Evolutionary conservation across 2,329 filamentous ascomycete genomes (phyloP).

Genomic region (Aspergillus sp.): DNA sequence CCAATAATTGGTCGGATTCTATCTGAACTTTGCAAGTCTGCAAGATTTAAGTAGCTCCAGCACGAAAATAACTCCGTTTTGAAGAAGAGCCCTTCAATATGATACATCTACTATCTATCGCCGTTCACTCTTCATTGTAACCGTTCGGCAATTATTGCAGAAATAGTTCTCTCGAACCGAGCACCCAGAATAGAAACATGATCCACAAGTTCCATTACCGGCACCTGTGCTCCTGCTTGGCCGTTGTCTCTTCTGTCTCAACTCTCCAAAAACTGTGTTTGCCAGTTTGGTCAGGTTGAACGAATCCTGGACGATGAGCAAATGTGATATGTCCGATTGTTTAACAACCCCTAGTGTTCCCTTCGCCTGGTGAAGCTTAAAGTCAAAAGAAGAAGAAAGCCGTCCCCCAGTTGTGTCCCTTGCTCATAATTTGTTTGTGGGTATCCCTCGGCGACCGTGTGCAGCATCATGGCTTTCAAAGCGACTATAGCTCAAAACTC

Average conservation of each 20-base stretch:
- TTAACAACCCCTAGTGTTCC: background rate
- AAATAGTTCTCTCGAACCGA: background rate
- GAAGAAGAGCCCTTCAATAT: constrained; percentile 1
- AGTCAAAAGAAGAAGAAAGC: background rate
- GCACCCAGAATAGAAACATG: constrained; percentile 1
- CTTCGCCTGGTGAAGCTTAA: background rate
- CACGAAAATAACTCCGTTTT: background rate
- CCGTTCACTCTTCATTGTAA: background rate
- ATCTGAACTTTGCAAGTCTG: background rate
- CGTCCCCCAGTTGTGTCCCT: background rate
- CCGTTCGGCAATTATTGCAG: constrained; percentile 1
- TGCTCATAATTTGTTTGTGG: background rate
- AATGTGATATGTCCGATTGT: constrained; percentile 18
- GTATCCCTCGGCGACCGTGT: background rate
- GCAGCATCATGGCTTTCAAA: background rate
- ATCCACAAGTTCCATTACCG: constrained; percentile 5
- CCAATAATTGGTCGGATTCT: constrained; percentile 7
- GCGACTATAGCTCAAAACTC: background rate
- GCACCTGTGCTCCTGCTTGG: constrained; percentile 19
- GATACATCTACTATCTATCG: constrained; percentile 13
- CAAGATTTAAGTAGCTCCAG: background rate
- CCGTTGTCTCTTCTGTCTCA: constrained; percentile 16
- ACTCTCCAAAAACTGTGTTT: no score
- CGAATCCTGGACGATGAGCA: background rate
- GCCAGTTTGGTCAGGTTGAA: background rate